Conservation (phyloP, 768 basidiomycete species). For the Mycena galopus region DNA sequence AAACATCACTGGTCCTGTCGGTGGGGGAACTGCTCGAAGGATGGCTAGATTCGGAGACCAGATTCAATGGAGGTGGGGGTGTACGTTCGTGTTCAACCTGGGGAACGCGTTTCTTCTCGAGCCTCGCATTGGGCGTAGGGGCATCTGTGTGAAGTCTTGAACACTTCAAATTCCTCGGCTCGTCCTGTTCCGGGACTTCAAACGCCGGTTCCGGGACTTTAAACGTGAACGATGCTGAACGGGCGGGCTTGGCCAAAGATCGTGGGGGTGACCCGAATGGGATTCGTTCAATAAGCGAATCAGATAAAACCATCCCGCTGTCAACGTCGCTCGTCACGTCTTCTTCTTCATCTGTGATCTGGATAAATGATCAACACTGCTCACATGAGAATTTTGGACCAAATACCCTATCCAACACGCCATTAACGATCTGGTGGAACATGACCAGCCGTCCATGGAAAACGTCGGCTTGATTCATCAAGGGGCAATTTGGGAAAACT, state of each 20-base stretch:
- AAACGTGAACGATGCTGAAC: not conserved
- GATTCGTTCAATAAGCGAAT: no score
- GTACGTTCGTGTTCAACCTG: not conserved
- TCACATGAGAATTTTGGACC: no score
- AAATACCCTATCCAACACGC: not conserved
- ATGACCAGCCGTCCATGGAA: not conserved
- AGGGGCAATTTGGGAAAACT: not conserved
- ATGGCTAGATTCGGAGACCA: no score
- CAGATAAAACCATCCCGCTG: no score
- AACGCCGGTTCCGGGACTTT: not conserved
- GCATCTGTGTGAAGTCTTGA: not conserved
- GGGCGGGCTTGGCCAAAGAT: not conserved
- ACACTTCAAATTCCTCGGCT: not conserved
- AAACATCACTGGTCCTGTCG: no score
- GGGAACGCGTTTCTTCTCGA: not conserved
- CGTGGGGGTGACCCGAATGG: not conserved
- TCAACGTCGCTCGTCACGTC: no score
- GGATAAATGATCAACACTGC: not conserved
- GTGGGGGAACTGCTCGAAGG: no score
- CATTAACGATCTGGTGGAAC: not conserved
- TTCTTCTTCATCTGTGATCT: not conserved
- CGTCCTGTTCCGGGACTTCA: no score
- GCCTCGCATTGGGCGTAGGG: not conserved
- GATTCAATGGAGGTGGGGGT: not conserved
- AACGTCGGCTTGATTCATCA: not conserved